Percentiles rank a stretch among this genome's conserved stretches.
Evolutionary conservation across 2,329 filamentous ascomycete species (phyloP).

Genomic region (Trichoderma citrinoviride): DNA sequence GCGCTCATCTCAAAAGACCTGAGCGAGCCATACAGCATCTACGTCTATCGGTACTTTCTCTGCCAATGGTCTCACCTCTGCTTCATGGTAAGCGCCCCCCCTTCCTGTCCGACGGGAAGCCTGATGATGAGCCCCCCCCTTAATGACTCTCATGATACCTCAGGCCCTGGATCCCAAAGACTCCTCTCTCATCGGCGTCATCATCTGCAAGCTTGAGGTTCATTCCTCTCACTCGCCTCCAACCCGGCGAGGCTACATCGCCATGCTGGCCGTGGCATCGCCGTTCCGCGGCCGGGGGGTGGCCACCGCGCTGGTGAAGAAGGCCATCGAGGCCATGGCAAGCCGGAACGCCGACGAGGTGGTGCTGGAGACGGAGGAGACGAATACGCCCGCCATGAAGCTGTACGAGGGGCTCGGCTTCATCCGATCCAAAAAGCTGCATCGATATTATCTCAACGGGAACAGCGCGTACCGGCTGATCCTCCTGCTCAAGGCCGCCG

Average conservation of each 20-base stretch:
- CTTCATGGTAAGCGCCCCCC: slow-evolving; percentile 65
- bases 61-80: slow-evolving; percentile 98
- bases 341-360: slow-evolving; percentile 84
- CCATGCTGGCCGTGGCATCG: slow-evolving; percentile 91
- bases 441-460: slow-evolving; percentile 94
- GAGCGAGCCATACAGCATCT: slow-evolving; percentile 98
- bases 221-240: slow-evolving; percentile 77
- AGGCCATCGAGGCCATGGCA: slow-evolving; percentile 89
- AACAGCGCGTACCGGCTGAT: slow-evolving; percentile 91
- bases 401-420: slow-evolving; percentile 93
- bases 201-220: slow-evolving; percentile 90
- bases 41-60: slow-evolving; percentile 96
- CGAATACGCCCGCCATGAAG: slow-evolving; percentile 83
- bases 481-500: slow-evolving; percentile 65
- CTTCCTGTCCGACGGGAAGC: slow-evolving; percentile 36
- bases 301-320: slow-evolving; percentile 81
- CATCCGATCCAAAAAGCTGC: slow-evolving; percentile 83
- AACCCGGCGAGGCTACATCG: slow-evolving; percentile 86
- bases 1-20: slow-evolving; percentile 93
- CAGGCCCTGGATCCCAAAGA: slow-evolving; percentile 61
- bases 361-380: slow-evolving; percentile 93
- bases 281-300: slow-evolving; percentile 80
- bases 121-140: slow-evolving; percentile 66
- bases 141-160: neutral
- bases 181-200: slow-evolving; percentile 74